Percentiles rank a stretch among this genome's conserved stretches.
Evolutionary conservation across 306 rosid species (phyloP).

Genomic region (Cicer bijugum): DNA sequence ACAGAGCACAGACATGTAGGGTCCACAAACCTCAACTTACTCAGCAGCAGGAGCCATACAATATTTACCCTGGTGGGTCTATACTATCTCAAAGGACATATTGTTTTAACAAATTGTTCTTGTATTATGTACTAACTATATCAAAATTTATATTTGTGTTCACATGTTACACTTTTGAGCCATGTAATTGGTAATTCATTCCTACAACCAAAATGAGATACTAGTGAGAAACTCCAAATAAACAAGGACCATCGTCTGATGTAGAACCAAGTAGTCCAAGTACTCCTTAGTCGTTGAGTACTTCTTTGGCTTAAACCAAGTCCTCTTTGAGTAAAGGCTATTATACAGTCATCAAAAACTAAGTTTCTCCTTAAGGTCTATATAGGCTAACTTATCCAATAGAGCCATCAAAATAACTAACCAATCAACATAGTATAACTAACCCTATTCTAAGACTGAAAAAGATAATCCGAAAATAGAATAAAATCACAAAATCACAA

Average conservation of each 20-base stretch:
- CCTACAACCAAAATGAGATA: constrained; percentile 4
- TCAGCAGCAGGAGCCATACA: constrained; percentile 99
- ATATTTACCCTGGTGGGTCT: constrained; percentile 87
- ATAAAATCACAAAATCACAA: not conserved
- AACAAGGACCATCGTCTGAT: not conserved
- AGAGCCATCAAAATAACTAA: constrained; percentile 2
- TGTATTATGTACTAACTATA: constrained; percentile 19
- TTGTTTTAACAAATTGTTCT: constrained; percentile 43
- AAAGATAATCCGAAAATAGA: constrained; percentile 16
- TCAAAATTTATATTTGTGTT: constrained; percentile 25
- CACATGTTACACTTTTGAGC: constrained; percentile 12
- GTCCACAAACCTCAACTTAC: constrained; percentile 91
- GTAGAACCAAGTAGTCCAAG: not conserved
- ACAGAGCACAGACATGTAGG: constrained; percentile 99
- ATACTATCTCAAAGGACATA: constrained; percentile 38
- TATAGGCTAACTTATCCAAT: not conserved
- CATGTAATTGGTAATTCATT: constrained; percentile 23
- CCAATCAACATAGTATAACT: not conserved
- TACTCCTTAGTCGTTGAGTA: not conserved
- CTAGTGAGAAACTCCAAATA: not conserved
- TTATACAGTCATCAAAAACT: not conserved
- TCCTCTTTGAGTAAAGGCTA: not conserved
- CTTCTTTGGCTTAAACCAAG: not conserved
- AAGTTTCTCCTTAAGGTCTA: not conserved
- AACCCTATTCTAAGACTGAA: constrained; percentile 15